phyloP scores from a whole-genome alignment of 345 rosid species.

The Cardamine occulta region DNA sequence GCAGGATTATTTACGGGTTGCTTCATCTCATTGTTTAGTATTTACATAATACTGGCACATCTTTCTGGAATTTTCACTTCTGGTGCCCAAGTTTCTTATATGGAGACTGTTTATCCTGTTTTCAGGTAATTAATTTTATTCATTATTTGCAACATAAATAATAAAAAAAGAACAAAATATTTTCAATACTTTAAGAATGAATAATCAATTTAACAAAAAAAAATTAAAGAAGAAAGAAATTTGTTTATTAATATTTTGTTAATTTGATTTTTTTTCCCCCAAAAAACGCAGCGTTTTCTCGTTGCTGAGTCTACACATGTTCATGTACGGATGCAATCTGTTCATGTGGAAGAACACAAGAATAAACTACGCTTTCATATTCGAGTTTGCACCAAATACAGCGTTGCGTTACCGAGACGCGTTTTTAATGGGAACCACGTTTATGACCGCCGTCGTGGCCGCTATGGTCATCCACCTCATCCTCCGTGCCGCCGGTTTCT shows the following conservation, averaged over 20 bases:
- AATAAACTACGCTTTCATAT: slow-evolving; percentile 85
- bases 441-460: slow-evolving; percentile 83
- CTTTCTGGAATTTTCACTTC: slow-evolving; percentile 72
- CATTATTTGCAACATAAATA: background rate
- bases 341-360: slow-evolving; percentile 83
- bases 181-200: too few relatives aligned
- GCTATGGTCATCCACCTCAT: slow-evolving; percentile 89
- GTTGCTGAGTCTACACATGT: slow-evolving; percentile 88
- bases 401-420: slow-evolving; percentile 88
- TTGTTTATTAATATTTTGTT: background rate
- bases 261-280: background rate
- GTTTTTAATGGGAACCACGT: slow-evolving; percentile 83
- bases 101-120: slow-evolving; percentile 91
- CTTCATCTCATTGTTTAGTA: slow-evolving; percentile 74
- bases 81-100: slow-evolving; percentile 50
- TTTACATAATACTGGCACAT: slow-evolving; percentile 81
- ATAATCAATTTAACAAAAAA: too few relatives aligned
- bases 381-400: slow-evolving; percentile 74
- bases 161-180: background rate
- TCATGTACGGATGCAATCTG: slow-evolving; percentile 90
- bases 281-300: slow-evolving; percentile 72
- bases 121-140: slow-evolving; percentile 65
- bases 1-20: slow-evolving; percentile 94
- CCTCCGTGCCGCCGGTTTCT: slow-evolving; percentile 62
- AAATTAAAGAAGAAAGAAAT: too few relatives aligned